Conservation (phyloP, 1,284 basidiomycete genomes). For the Stygiomarasmius scandens region DNA sequence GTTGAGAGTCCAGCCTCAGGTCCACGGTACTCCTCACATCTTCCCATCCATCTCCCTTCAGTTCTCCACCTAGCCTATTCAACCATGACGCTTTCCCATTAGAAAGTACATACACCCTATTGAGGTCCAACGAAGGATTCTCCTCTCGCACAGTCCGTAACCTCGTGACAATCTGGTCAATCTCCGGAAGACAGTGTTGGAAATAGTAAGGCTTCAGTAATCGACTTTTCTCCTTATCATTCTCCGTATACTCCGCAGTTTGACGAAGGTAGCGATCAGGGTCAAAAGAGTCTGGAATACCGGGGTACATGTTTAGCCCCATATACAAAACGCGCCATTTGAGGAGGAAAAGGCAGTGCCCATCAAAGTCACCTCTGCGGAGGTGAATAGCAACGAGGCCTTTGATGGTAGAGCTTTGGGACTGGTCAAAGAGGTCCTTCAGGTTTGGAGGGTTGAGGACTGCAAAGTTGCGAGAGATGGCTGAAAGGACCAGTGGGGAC, state of each 20-base stretch:
- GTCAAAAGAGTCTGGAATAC: too few relatives aligned
- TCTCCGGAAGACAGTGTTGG: slow-evolving; percentile 58
- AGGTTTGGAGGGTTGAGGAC: slow-evolving; percentile 40
- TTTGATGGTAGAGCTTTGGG: slow-evolving; percentile 31
- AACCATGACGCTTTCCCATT: slow-evolving; percentile 63
- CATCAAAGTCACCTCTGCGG: slow-evolving; percentile 65
- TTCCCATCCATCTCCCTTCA: slow-evolving; percentile 54
- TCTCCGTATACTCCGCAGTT: too few relatives aligned
- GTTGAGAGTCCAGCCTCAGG: slow-evolving; percentile 44
- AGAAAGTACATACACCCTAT: slow-evolving; percentile 53
- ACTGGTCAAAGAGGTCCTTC: slow-evolving; percentile 16
- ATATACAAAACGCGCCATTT: slow-evolving; percentile 52
- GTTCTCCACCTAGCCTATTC: slow-evolving; percentile 42
- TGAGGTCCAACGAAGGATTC: slow-evolving; percentile 24
- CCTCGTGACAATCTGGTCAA: slow-evolving; percentile 52
- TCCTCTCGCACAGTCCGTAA: slow-evolving; percentile 39
- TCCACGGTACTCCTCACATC: slow-evolving; percentile 47
- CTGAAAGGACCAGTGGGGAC: slow-evolving; percentile 61
- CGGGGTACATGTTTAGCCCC: slow-evolving; percentile 59
- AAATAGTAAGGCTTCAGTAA: slow-evolving; percentile 40
- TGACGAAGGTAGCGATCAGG: too few relatives aligned
- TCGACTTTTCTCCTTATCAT: slow-evolving; percentile 10
- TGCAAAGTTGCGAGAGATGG: slow-evolving; percentile 52
- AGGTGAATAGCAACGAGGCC: slow-evolving; percentile 69
- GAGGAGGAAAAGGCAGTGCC: slow-evolving; percentile 61